A percentile compares a stretch with the other conserved stretches of the same genome.
Conservation (phyloP, 345 rosid genomes). For the Citrus inodora region DNA sequence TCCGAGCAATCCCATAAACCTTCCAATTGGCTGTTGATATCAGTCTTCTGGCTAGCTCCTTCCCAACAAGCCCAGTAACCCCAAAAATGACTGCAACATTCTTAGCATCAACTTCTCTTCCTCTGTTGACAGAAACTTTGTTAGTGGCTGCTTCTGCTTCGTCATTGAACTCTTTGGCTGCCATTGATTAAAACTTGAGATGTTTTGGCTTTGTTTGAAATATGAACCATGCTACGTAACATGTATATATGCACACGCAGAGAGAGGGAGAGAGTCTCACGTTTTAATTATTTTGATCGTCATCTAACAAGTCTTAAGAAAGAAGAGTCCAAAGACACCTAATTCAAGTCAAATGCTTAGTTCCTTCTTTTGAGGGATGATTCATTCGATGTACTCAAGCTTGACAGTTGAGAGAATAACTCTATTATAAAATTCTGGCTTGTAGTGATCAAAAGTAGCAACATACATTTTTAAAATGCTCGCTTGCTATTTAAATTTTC, state of each 20-base stretch:
- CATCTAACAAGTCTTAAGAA: background rate
- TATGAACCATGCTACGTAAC: background rate
- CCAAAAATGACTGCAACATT: conserved; percentile 78
- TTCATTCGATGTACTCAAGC: background rate
- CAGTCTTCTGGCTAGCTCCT: conserved; percentile 56
- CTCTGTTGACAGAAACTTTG: conserved; percentile 43
- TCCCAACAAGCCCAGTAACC: conserved; percentile 84
- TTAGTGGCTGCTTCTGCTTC: conserved; percentile 15
- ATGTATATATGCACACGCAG: background rate
- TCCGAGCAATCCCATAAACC: conserved; percentile 78
- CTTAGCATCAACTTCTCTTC: conserved; percentile 14
- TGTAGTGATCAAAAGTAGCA: conserved; percentile 7
- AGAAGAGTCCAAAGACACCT: background rate
- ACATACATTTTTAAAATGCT: background rate
- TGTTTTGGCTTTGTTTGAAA: background rate
- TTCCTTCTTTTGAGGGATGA: background rate
- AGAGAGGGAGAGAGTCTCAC: background rate
- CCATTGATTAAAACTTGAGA: conserved; percentile 29
- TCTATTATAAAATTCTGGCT: background rate
- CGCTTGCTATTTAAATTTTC: background rate
- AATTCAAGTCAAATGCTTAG: background rate
- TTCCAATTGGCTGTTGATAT: conserved; percentile 57
- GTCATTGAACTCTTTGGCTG: conserved; percentile 20
- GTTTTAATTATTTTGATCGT: background rate
- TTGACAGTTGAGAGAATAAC: background rate